Base-by-base conservation (phyloP, 1,284 basidiomycete genomes). In the Tilletia horrida region DNA sequence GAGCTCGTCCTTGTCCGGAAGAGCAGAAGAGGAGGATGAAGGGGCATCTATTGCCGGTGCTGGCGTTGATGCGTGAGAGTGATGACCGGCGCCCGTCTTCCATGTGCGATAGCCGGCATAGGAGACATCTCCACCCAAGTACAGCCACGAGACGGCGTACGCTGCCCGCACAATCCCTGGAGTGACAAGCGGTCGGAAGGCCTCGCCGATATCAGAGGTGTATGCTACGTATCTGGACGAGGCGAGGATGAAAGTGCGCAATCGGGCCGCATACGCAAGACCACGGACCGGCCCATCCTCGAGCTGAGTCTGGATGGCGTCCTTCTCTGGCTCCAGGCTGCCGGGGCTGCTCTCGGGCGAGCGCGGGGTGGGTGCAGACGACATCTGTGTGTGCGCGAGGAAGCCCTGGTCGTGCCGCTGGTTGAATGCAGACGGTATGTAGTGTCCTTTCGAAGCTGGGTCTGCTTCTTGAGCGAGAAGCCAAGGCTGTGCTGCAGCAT, bases 191-290 rank as follows among this genome's bases (percentile, higher is more conserved):
- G 93, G 93, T 35, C 93, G 86, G 83, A 96, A 93, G 0, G 92
- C 91, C 83, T 96, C 93, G 67, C 93, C 93, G 42, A 96, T 84
- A 79, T 96, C 93, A 83, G 90, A 91, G 25, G 91, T 91, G 87
- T 89, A 83, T 21, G 73, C 79, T 8, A 75, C 68, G 47, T 77
- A 79, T 6, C 79, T 70, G 1, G 71, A 70, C 2, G 70, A 68
- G 18, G 78, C 64, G 13, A 67, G 31, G 18, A 76, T 65, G 42
- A 77, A 70, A 13, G 78, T 81, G 47, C 77, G 72, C 31, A 81
- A 66, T 0, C 79, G 76, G 63, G 71, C 71, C 0, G 73, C 69
- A 61, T 78, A 81, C 13, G 78, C 79, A 2, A 73, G 71, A 35
- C 77, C 78, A 1, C 79, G 72, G 0, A 66, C 66, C 0, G 76